Base-by-base conservation (phyloP, 75 land plant species). In the Cryptomeria japonica region DNA sequence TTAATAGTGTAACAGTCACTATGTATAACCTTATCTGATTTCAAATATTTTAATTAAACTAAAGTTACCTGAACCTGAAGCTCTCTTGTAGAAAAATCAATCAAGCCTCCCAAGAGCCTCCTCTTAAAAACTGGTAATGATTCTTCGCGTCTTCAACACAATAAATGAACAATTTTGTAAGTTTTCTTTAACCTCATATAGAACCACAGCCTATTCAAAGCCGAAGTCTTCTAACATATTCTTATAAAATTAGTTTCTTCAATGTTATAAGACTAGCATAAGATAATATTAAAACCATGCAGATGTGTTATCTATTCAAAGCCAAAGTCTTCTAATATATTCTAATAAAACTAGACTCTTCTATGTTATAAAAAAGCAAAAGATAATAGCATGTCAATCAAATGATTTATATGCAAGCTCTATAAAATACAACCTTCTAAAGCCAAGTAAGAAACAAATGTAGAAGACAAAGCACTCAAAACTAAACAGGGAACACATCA, bases 1-100 rank as follows among this genome's bases (percentile, higher is more conserved):
- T 64, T 25, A 64, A 61, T 64, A 25, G 70, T 64, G 22, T 28
- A 25, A 12, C 15, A 34, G 28, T 1, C 37, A 75, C 16, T 0
- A 75, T 3, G 34, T 34, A 12, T 32, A 75, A 75, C 77, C 37
- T 75, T 75, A 14, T 75, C 37, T 32, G 6, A 75, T 8, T 72
- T 31, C 11, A 75, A 32, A 32, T 32, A 13, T 75, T 75, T 32
- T 12, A 75, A 75, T 34, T 75, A 61, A 86, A 87, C 25, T 58
- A 77, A 90, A 87, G 46, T 80, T 86, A 97, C 99, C 99, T 98
- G 99, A 84, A 90, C 93, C 90, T 94, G 97, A 79, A 98, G 93
- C 86, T 98, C 99, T 83, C 99, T 93, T 12, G 97, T 94, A 87
- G 99, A 93, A 91, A 98, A 98, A 78, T 98, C 99, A 47, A 98